These are phyloP conservation scores for Collariella sp. DNA, from an alignment of 495 filamentous ascomycete genomes.

Conservation along the genomic window DNA sequence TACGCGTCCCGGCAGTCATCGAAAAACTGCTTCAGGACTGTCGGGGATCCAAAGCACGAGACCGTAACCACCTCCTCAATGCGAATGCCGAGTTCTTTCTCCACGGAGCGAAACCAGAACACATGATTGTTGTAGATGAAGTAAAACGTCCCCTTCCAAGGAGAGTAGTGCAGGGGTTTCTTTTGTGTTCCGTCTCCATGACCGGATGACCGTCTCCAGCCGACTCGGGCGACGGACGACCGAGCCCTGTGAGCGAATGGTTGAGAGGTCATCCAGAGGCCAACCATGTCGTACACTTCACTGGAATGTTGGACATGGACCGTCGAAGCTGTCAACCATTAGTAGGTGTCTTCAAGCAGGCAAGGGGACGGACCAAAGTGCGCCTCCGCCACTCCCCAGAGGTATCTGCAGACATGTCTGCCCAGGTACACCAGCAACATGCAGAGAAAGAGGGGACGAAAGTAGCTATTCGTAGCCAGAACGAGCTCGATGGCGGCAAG, in stretches of 20 bases:
- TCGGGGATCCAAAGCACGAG: constrained; percentile 1
- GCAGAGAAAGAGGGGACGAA: constrained; percentile 18
- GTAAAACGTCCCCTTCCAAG: constrained; percentile 24
- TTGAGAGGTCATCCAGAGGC: constrained; percentile 19
- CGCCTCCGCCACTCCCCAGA: constrained; percentile 19
- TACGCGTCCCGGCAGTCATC: background rate
- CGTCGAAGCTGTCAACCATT: constrained; percentile 22
- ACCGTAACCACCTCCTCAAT: constrained; percentile 8
- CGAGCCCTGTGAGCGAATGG: constrained; percentile 20
- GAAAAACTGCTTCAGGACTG: constrained; percentile 1
- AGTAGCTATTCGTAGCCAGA: constrained; percentile 19
- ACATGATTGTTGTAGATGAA: constrained; percentile 25
- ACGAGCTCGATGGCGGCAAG: constrained; percentile 18
- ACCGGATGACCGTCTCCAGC: constrained; percentile 8
- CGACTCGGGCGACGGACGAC: constrained; percentile 20
- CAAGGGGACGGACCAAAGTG: constrained; percentile 27
- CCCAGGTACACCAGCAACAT: constrained; percentile 23
- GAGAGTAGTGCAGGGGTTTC: constrained; percentile 26
- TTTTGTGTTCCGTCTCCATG: constrained; percentile 15
- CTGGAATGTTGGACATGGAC: constrained; percentile 25
- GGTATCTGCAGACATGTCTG: constrained; percentile 19
- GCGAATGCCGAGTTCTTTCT: constrained; percentile 11
- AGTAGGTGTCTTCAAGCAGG: constrained; percentile 12
- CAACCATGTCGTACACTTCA: constrained; percentile 26
- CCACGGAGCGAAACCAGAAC: constrained; percentile 17